A percentile compares a stretch with the other conserved stretches of the same genome.
Evolutionary conservation across 1,284 basidiomycete species (phyloP).

Genomic region (Grifola frondosa): DNA sequence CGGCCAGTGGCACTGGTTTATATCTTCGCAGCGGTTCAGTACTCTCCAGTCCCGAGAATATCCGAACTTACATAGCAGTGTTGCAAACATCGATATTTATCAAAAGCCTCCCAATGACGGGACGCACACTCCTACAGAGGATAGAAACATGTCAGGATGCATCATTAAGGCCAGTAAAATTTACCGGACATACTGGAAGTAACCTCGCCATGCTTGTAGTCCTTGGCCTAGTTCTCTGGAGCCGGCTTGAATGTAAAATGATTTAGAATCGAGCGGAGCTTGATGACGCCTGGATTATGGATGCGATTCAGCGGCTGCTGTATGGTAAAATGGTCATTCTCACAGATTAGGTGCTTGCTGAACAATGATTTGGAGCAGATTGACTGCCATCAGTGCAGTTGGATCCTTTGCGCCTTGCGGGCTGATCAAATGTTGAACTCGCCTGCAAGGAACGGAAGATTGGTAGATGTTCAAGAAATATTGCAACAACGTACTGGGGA

Average conservation of each 20-base stretch:
- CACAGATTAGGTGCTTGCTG: conserved; percentile 28
- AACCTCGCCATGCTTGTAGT: conserved; percentile 17
- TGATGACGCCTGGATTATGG: conserved; percentile 17
- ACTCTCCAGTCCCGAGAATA: not conserved
- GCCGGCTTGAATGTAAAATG: conserved; percentile 8
- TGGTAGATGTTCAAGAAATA: too few species aligned
- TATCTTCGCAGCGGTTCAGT: conserved; percentile 38
- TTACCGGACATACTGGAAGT: conserved; percentile 19
- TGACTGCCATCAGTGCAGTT: conserved; percentile 20
- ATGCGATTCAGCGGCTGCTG: not conserved
- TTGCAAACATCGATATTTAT: conserved; percentile 27
- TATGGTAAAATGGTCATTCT: not conserved
- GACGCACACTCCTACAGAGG: conserved; percentile 23
- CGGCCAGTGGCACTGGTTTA: conserved; percentile 28
- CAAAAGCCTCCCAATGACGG: conserved; percentile 18
- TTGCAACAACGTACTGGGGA: not conserved
- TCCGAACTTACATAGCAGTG: conserved; percentile 18
- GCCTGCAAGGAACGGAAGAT: not conserved
- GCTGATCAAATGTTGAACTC: not conserved
- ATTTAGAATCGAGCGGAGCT: conserved; percentile 18
- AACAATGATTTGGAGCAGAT: conserved; percentile 26
- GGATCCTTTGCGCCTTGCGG: conserved; percentile 2
- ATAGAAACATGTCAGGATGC: not conserved
- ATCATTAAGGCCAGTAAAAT: not conserved
- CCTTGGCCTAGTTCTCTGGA: conserved; percentile 8